Percentiles rank a stretch among this genome's conserved stretches.
Conservation (phyloP, 1,284 basidiomycete genomes). For the Heterobasidion occidentale region DNA sequence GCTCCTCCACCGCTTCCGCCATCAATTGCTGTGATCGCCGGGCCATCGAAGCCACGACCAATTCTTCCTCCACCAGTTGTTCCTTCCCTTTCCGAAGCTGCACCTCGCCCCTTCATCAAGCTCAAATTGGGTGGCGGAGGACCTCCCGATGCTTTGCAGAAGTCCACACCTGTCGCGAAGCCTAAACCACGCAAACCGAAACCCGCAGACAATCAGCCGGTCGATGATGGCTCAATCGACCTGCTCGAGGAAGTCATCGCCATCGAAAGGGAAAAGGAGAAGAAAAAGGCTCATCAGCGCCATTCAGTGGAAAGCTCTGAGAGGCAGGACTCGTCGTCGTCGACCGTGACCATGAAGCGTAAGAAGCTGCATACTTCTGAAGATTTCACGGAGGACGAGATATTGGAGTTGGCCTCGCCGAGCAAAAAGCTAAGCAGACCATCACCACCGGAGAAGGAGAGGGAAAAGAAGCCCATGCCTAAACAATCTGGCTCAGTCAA, state of each 20-base stretch:
- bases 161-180: constrained; percentile 4
- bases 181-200: constrained; percentile 35
- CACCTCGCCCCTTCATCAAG: constrained; percentile 47
- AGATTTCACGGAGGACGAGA: constrained; percentile 42
- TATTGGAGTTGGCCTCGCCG: constrained; percentile 51
- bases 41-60: constrained; percentile 14
- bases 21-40: constrained; percentile 16
- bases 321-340: constrained; percentile 12
- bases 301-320: constrained; percentile 9
- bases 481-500: constrained; percentile 14
- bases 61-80: constrained; percentile 22
- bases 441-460: constrained; percentile 39
- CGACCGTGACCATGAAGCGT: constrained; percentile 6
- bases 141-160: constrained; percentile 6
- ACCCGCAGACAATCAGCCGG: constrained; percentile 46
- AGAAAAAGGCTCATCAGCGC: constrained; percentile 27
- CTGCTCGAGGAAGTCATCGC: constrained; percentile 75
- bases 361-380: constrained; percentile 9
- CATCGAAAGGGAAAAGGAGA: constrained; percentile 57
- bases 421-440: constrained; percentile 49
- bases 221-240: constrained; percentile 72
- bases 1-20: constrained; percentile 14
- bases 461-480: constrained; percentile 25
- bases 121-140: constrained; percentile 35
- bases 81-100: constrained; percentile 20